Evolutionary conservation across 2,329 filamentous ascomycete species (phyloP).

Genomic region (Mycosphaerella sp.): DNA sequence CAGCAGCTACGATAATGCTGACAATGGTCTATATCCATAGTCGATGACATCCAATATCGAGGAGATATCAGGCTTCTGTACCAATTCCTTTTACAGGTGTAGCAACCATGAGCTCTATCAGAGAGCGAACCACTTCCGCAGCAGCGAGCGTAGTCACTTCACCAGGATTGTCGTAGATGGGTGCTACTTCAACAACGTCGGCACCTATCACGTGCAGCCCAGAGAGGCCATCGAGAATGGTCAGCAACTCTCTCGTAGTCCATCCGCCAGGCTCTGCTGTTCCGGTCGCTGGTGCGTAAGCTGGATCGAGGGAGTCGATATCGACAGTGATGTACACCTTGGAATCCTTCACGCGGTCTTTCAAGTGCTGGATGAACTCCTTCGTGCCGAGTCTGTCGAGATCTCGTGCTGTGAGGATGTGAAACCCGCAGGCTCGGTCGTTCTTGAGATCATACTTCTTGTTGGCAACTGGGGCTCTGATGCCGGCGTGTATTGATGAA

Average conservation of each 20-base stretch:
- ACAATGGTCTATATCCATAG: too few relatives aligned
- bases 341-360: slow-evolving; percentile 46
- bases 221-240: slow-evolving; percentile 53
- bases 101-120: slow-evolving; percentile 43
- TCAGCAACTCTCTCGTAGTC: slow-evolving; percentile 54
- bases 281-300: slow-evolving; percentile 49
- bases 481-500: slow-evolving; percentile 56
- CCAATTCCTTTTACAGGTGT: neutral
- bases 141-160: slow-evolving; percentile 53
- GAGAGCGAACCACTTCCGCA: slow-evolving; percentile 49
- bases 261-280: slow-evolving; percentile 58
- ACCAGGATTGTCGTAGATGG: slow-evolving; percentile 56
- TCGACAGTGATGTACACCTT: slow-evolving; percentile 53
- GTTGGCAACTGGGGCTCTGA: slow-evolving; percentile 48
- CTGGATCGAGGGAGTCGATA: slow-evolving; percentile 53
- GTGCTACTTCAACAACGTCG: slow-evolving; percentile 58
- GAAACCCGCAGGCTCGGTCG: slow-evolving; percentile 55
- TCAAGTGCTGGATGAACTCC: slow-evolving; percentile 46
- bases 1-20: too few relatives aligned
- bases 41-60: neutral
- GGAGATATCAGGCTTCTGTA: neutral
- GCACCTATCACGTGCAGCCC: slow-evolving; percentile 54
- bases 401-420: slow-evolving; percentile 51
- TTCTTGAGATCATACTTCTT: slow-evolving; percentile 50
- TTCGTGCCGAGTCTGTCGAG: slow-evolving; percentile 46